Base-by-base conservation (phyloP, 345 rosid genomes). In the Lepidium didymum region DNA sequence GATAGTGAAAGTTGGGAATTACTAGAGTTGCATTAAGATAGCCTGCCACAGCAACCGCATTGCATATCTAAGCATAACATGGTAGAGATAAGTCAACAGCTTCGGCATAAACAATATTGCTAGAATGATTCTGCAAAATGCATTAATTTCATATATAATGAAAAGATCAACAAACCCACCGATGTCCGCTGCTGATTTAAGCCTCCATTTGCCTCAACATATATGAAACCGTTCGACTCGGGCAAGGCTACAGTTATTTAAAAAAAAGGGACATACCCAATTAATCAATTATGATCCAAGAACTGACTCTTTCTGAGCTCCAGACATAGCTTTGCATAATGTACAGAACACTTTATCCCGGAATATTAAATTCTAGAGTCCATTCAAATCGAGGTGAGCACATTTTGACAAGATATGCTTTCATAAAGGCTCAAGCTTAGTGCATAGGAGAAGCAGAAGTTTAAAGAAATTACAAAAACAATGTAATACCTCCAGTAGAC, bases 21-120 rank as follows among this genome's bases (percentile, higher is more conserved):
- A 95, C 68, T 68, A 95, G 89, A 18, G 99, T 95, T 15, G 99
- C 99, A 81, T 95, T 95, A 58, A 95, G 96, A 80, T 83, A 87
- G 79, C 98, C 99, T 4, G 99, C 99, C 79, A 95, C 96, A 73
- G 99, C 94, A 78, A 89, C 99, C 52, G 96, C 97, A 85, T 95
- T 91, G 87, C 99, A 89, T 85, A 91, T 91, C 99, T 95, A 81
- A 74, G 60, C 71, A 80, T 29, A 79, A 81, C 62, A 60, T 71
- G 44, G 49, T 56, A 67, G 62, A 60, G 49, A 72, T 31, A 71
- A 75, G 74, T 74, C 56, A 67, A 68, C 47, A 73, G 37, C 50
- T 53, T 40, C 56, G 54, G 43, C 62, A 67, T 13, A 43, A 14
- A 63, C 65, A 62, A 62, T 42, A 44, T 50, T 63, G 35, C 52